Percentiles rank a stretch among this genome's conserved stretches.
Conservation (phyloP, 306 rosid species). For the Medicago truncatula region MtrunA17r5.0-ANR NC_053045.1:52321501-52322000, state of each 20-base stretch:
- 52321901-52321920: constrained; percentile 7
- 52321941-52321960: constrained; percentile 14
- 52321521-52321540: not conserved
- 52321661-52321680: not conserved
- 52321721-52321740: not conserved
- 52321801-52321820: not conserved
- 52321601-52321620: not conserved
- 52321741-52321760: not conserved
- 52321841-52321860: constrained; percentile 4
- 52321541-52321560: not conserved
- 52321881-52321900: constrained; percentile 16
- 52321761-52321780: not conserved
- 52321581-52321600: not conserved
- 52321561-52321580: not conserved
- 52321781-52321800: not conserved
- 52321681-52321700: not conserved
- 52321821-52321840: constrained; percentile 3
- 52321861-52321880: not conserved
- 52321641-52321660: not conserved
- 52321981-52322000: not conserved
- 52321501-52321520: constrained; percentile 8
- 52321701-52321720: not conserved
- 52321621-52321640: not conserved
- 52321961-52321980: constrained; percentile 18
- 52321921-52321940: not conserved